Base-by-base conservation (phyloP, 305 asterid species). In the Ilex paraguariensis region DNA sequence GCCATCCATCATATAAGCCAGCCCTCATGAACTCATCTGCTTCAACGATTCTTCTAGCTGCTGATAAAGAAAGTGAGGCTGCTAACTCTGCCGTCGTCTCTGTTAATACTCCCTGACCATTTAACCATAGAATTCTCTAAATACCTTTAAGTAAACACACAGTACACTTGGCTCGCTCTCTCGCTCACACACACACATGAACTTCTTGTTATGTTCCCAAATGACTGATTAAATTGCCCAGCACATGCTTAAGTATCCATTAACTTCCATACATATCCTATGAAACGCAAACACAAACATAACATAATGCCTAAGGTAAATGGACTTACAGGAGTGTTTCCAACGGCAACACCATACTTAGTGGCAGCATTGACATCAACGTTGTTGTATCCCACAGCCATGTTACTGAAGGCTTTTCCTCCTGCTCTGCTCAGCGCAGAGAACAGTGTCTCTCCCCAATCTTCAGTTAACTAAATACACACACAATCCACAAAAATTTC, bases 301-400 rank as follows among this genome's bases (percentile, higher is more conserved):
- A 9, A 54, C 6, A 36, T 36, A 54, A 54, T 3, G 4, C 42
- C 42, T 4, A 44, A 40, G 59, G 13, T 17, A 11, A 5, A 44
- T 15, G 14, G 63, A 79, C 92, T 75, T 69, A 90, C 98, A 32
- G 95, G 98, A 33, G 98, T 92, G 61, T 92, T 92, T 77, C 97
- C 97, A 64, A 92, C 90, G 76, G 95, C 97, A 75, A 90, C 88
- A 48, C 98, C 96, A 51, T 82, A 73, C 70, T 90, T 92, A 30
- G 56, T 90, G 48, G 98, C 98, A 64, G 96, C 96, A 75, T 81
- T 70, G 61, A 87, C 94, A 64, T 92, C 94, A 60, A 92, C 98
- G 60, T 92, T 92, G 81, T 92, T 90, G 75, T 92, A 90, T 31
- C 98, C 98, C n/a, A 92, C 98, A 61, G 97, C 98, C 97, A 92